Percentiles rank a stretch among this genome's conserved stretches.
Conservation (phyloP, 805 yeast species). For the Yarrowia sp. region DNA sequence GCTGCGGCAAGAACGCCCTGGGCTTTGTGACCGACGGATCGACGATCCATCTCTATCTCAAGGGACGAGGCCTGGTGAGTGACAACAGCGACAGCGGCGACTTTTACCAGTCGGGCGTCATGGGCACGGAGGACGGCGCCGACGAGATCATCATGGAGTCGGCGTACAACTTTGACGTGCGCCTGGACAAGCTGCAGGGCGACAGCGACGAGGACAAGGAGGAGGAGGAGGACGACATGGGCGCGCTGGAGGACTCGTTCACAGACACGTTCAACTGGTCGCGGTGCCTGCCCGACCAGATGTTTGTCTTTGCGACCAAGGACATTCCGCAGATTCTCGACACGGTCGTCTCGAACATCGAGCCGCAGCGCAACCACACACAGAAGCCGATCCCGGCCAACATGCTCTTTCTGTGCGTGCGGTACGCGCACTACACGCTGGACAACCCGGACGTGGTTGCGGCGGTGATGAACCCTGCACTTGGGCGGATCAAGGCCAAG, state of each 20-base stretch:
- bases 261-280: conserved; percentile 43
- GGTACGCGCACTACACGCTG: conserved; percentile 41
- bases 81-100: conserved; percentile 30
- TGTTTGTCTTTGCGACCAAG: conserved; percentile 42
- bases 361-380: conserved; percentile 40
- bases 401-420: conserved; percentile 42
- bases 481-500: conserved; percentile 38
- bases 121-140: conserved; percentile 25
- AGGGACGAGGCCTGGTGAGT: conserved; percentile 37
- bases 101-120: conserved; percentile 33
- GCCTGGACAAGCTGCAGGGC: conserved; percentile 30
- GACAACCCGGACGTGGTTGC: conserved; percentile 38
- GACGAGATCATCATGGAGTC: conserved; percentile 35
- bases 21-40: conserved; percentile 57
- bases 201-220: conserved; percentile 30
- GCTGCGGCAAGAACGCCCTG: conserved; percentile 51
- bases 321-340: conserved; percentile 43
- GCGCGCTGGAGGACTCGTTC: conserved; percentile 1
- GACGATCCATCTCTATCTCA: conserved; percentile 57
- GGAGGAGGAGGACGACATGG: conserved; percentile 28
- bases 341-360: conserved; percentile 39
- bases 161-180: conserved; percentile 38
- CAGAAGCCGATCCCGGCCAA: conserved; percentile 46
- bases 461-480: conserved; percentile 37
- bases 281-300: conserved; percentile 42